Percentiles rank a stretch among this genome's conserved stretches.
These are phyloP conservation scores for Pseudotsuga menziesii DNA, from an alignment of 75 land plant genomes.

Conservation along the genomic window DNA sequence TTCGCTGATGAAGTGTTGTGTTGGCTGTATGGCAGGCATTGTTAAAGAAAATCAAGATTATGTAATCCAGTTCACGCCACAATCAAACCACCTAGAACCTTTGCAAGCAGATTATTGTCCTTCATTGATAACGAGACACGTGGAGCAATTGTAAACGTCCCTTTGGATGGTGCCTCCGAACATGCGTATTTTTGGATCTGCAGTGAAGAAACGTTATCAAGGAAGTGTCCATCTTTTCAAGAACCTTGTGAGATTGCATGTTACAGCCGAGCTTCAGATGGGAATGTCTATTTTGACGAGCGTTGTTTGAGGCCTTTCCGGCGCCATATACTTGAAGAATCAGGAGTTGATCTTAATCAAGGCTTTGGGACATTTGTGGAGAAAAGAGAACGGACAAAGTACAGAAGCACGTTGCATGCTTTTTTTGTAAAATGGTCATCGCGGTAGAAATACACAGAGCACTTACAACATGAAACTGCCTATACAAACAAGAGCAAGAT, in stretches of 20 bases:
- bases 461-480: too few relatives aligned
- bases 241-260: conserved; percentile 85
- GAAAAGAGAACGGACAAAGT: conserved; percentile 34
- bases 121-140: too few relatives aligned
- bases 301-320: conserved; percentile 79
- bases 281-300: conserved; percentile 69
- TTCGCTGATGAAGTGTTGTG: too few relatives aligned
- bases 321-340: conserved; percentile 46
- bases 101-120: conserved; percentile 82
- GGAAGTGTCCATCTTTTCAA: conserved; percentile 64
- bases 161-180: too few relatives aligned
- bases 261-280: conserved; percentile 71
- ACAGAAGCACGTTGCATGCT: too few relatives aligned
- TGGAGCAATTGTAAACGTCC: too few relatives aligned
- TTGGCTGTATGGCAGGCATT: too few relatives aligned
- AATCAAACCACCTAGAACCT: conserved; percentile 71
- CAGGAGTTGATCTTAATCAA: conserved; percentile 70
- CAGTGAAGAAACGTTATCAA: conserved; percentile 67
- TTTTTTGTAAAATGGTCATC: too few relatives aligned
- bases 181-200: too few relatives aligned
- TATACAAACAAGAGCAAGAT: too few relatives aligned
- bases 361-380: conserved; percentile 76
- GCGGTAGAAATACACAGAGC: too few relatives aligned
- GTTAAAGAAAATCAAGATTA: conserved; percentile 99
- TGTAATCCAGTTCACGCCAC: conserved; percentile 60